These are phyloP conservation scores for Phaffomyces thermotolerans DNA, from an alignment of 805 yeast genomes.

Conservation along the genomic window DNA sequence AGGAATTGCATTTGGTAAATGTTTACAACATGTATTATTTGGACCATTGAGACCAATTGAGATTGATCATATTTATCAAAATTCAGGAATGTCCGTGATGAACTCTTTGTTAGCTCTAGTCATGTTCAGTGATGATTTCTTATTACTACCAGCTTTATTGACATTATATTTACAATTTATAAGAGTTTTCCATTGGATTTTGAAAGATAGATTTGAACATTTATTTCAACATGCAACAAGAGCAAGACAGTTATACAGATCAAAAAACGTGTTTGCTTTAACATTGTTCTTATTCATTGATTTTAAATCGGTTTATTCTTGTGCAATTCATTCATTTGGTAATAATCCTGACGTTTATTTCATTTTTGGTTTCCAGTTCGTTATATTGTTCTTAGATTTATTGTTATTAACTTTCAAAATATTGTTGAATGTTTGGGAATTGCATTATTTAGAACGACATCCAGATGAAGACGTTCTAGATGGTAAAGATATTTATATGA, in stretches of 20 bases:
- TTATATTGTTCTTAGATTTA: conserved; percentile 51
- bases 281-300: conserved; percentile 42
- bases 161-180: conserved; percentile 38
- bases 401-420: conserved; percentile 40
- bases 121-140: conserved; percentile 41
- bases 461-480: conserved; percentile 71
- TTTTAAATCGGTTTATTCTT: conserved; percentile 41
- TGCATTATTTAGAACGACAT: conserved; percentile 35
- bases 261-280: conserved; percentile 39
- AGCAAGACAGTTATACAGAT: conserved; percentile 26
- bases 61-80: conserved; percentile 62
- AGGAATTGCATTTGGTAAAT: conserved; percentile 35
- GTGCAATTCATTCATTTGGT: conserved; percentile 38
- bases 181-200: conserved; percentile 73
- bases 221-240: conserved; percentile 37
- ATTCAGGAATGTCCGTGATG: conserved; percentile 56
- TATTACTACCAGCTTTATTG: conserved; percentile 36
- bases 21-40: conserved; percentile 49
- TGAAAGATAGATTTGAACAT: conserved; percentile 40
- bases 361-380: conserved; percentile 71
- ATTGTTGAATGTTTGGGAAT: conserved; percentile 48
- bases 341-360: conserved; percentile 48
- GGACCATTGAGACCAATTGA: conserved; percentile 74
- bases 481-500: conserved; percentile 50
- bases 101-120: conserved; percentile 53